phyloP scores from a whole-genome alignment of 495 filamentous ascomycete species.

The Talaromyces trachyspermus region DNA sequence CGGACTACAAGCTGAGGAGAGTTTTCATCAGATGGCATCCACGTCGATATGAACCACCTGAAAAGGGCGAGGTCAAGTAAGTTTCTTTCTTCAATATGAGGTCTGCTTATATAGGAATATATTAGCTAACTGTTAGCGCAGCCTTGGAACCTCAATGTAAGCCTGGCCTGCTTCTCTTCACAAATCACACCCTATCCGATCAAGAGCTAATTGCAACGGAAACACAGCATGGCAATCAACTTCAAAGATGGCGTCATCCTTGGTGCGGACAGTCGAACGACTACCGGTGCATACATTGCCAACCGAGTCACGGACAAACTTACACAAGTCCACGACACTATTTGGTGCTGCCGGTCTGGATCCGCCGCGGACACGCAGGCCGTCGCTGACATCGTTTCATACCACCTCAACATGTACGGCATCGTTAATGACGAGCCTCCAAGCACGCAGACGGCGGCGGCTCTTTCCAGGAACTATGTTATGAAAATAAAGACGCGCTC shows the following conservation, averaged over 20 bases:
- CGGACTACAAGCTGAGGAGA: constrained; percentile 16
- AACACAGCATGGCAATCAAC: constrained; percentile 64
- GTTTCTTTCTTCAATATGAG: constrained; percentile 20
- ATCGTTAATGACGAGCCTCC: constrained; percentile 81
- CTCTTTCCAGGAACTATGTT: constrained; percentile 98
- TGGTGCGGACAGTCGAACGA: constrained; percentile 93
- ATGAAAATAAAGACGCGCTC: constrained; percentile 88
- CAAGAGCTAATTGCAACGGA: constrained; percentile 7
- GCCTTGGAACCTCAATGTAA: constrained; percentile 97
- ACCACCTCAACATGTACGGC: constrained; percentile 87
- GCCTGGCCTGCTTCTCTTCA: constrained; percentile 20
- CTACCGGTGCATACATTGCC: constrained; percentile 97
- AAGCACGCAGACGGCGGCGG: constrained; percentile 86
- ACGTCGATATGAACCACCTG: constrained; percentile 93
- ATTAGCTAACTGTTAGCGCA: constrained; percentile 25
- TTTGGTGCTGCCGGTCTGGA: constrained; percentile 97
- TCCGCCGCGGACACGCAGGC: constrained; percentile 98
- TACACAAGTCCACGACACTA: constrained; percentile 95
- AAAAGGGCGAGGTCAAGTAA: constrained; percentile 91
- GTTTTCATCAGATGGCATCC: constrained; percentile 76
- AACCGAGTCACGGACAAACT: constrained; percentile 99
- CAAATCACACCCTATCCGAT: background rate
- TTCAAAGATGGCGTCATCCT: constrained; percentile 97
- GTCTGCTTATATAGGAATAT: constrained; percentile 20
- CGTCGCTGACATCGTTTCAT: constrained; percentile 94